phyloP scores from a whole-genome alignment of 306 rosid genomes.

The Crataegus laevigata region DNA sequence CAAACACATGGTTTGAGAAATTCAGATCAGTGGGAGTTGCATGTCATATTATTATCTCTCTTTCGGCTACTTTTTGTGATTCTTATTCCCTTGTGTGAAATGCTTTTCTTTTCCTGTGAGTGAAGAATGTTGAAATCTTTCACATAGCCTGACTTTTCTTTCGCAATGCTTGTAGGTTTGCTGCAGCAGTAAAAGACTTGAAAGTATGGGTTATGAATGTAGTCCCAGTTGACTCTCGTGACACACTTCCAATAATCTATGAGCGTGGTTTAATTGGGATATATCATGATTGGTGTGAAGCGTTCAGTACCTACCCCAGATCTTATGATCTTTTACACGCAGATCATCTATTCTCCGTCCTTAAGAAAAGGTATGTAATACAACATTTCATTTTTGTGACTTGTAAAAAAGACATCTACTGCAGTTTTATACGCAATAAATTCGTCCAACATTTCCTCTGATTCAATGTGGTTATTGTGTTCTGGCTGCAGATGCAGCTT shows the following conservation, averaged over 20 bases:
- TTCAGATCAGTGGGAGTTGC: not conserved
- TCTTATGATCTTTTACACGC: slow-evolving; percentile 80
- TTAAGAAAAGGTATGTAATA: slow-evolving; percentile 43
- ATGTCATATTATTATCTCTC: not conserved
- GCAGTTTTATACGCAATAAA: not conserved
- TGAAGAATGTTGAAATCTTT: not conserved
- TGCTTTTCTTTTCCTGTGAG: not conserved
- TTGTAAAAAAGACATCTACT: not conserved
- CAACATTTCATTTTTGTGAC: not conserved
- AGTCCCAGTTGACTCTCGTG: slow-evolving; percentile 56
- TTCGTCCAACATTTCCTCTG: slow-evolving; percentile 1
- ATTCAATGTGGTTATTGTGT: not conserved
- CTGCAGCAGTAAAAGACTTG: slow-evolving; percentile 57
- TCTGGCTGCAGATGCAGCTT: slow-evolving; percentile 56
- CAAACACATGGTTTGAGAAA: not conserved
- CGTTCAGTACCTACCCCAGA: slow-evolving; percentile 75
- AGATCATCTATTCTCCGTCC: slow-evolving; percentile 53
- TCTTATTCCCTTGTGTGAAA: not conserved
- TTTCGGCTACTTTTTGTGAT: not conserved
- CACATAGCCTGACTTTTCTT: not conserved
- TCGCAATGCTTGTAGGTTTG: slow-evolving; percentile 42
- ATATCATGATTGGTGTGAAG: slow-evolving; percentile 87
- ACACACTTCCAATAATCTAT: slow-evolving; percentile 63
- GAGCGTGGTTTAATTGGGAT: slow-evolving; percentile 81
- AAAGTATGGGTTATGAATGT: slow-evolving; percentile 85